These are phyloP conservation scores for Monilinia aucupariae DNA, from an alignment of 2,329 filamentous ascomycete genomes.

Conservation along the genomic window DNA sequence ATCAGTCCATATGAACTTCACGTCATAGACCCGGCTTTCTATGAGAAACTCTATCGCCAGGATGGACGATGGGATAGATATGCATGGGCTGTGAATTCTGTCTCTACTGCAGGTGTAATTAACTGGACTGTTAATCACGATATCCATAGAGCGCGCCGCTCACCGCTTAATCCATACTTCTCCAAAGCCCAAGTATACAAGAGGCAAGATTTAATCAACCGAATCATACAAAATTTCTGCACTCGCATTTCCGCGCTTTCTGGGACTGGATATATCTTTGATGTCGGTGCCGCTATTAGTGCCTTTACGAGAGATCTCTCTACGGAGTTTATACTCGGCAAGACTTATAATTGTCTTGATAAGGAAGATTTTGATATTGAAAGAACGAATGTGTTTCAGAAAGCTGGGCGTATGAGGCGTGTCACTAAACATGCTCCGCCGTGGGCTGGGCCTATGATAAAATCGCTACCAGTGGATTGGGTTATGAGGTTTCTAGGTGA, in stretches of 20 bases:
- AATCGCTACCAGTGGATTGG: slow-evolving; percentile 15
- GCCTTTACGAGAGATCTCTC: slow-evolving; percentile 15
- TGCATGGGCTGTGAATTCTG: slow-evolving; percentile 18
- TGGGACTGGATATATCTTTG: neutral
- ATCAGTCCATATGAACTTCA: slow-evolving; percentile 34
- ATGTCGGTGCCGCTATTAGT: slow-evolving; percentile 14
- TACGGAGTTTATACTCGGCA: slow-evolving; percentile 16
- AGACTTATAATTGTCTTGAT: slow-evolving; percentile 15
- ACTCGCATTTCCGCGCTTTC: neutral
- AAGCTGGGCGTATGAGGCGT: slow-evolving; percentile 15
- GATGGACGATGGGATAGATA: slow-evolving; percentile 24
- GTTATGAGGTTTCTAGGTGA: slow-evolving; percentile 17
- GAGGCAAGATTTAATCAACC: neutral
- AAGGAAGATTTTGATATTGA: slow-evolving; percentile 18
- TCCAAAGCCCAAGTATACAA: slow-evolving; percentile 27
- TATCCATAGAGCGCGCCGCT: slow-evolving; percentile 17
- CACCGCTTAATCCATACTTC: slow-evolving; percentile 30
- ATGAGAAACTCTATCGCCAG: slow-evolving; percentile 24
- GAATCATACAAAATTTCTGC: slow-evolving; percentile 13
- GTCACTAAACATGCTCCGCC: slow-evolving; percentile 16
- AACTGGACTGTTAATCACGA: slow-evolving; percentile 16
- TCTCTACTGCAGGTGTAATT: slow-evolving; percentile 11
- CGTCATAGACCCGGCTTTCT: slow-evolving; percentile 28
- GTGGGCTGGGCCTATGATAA: slow-evolving; percentile 19
- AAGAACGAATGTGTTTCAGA: slow-evolving; percentile 16